These are phyloP conservation scores for Fusarium papillatum DNA, from an alignment of 2,329 filamentous ascomycete genomes.

Conservation along the genomic window DNA sequence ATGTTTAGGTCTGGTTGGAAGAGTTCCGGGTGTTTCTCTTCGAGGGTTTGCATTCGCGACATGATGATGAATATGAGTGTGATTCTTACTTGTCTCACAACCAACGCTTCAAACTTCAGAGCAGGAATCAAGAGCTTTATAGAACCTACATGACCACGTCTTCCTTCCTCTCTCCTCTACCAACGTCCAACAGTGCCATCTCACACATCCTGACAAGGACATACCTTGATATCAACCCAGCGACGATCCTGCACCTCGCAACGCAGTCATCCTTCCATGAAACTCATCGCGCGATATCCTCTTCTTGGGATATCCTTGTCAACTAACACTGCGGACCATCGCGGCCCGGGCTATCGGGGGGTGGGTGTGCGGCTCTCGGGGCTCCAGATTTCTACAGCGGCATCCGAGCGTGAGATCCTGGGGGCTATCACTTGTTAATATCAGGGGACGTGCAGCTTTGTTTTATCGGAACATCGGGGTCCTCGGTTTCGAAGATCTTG, in stretches of 20 bases:
- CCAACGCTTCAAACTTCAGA: background rate
- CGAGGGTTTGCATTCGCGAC: constrained; percentile 8
- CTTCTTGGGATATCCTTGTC: background rate
- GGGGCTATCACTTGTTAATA: background rate
- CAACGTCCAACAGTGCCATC: background rate
- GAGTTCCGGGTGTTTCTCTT: constrained; percentile 20
- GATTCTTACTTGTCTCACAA: too few relatives aligned
- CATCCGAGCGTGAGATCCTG: background rate
- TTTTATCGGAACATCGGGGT: background rate
- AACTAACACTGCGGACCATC: background rate
- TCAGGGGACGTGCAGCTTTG: background rate
- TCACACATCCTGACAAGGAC: background rate
- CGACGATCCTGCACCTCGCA: background rate
- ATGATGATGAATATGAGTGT: background rate
- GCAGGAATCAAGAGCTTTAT: background rate
- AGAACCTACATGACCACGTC: background rate
- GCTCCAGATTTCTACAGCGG: background rate
- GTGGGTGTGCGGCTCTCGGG: background rate
- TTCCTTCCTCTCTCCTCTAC: background rate
- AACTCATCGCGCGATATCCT: background rate
- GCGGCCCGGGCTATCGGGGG: background rate
- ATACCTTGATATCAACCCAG: background rate
- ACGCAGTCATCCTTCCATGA: background rate
- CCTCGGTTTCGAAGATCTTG: background rate
- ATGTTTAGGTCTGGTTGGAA: constrained; percentile 15